Evolutionary conservation across 805 yeast genomes (phyloP).

Genomic region (Ogataea neopini): DNA sequence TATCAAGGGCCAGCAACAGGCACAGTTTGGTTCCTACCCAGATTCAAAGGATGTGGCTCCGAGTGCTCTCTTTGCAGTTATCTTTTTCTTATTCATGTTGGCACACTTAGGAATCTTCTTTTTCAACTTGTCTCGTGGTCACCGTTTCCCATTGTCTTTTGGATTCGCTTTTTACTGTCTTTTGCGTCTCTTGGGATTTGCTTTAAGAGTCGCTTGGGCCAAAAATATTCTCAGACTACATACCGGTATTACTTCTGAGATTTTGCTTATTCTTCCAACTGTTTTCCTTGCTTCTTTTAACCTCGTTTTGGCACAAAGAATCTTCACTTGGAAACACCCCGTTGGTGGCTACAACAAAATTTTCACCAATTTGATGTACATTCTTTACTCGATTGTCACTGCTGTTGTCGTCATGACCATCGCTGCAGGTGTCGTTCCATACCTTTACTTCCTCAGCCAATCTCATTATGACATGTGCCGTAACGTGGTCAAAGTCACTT

Average conservation of each 20-base stretch:
- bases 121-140: slow-evolving; percentile 54
- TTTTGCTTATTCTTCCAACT: slow-evolving; percentile 57
- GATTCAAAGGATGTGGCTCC: slow-evolving; percentile 56
- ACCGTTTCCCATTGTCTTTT: slow-evolving; percentile 56
- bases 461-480: slow-evolving; percentile 50
- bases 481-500: slow-evolving; percentile 54
- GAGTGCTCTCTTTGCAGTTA: slow-evolving; percentile 53
- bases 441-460: slow-evolving; percentile 52
- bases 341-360: slow-evolving; percentile 55
- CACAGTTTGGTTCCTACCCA: slow-evolving; percentile 69
- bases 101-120: slow-evolving; percentile 49
- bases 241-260: slow-evolving; percentile 57
- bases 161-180: slow-evolving; percentile 55
- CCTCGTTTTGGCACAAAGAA: slow-evolving; percentile 67
- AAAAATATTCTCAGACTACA: slow-evolving; percentile 45
- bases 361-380: slow-evolving; percentile 53
- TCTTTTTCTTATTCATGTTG: slow-evolving; percentile 49
- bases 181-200: slow-evolving; percentile 58
- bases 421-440: slow-evolving; percentile 62
- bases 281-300: slow-evolving; percentile 60
- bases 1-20: slow-evolving; percentile 43
- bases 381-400: slow-evolving; percentile 52
- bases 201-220: slow-evolving; percentile 60
- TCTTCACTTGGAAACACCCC: slow-evolving; percentile 79
- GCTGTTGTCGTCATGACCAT: slow-evolving; percentile 69